A percentile compares a stretch with the other conserved stretches of the same genome.
phyloP scores from a whole-genome alignment of 768 basidiomycete species.

The Hygrophoropsis aurantiaca region DNA sequence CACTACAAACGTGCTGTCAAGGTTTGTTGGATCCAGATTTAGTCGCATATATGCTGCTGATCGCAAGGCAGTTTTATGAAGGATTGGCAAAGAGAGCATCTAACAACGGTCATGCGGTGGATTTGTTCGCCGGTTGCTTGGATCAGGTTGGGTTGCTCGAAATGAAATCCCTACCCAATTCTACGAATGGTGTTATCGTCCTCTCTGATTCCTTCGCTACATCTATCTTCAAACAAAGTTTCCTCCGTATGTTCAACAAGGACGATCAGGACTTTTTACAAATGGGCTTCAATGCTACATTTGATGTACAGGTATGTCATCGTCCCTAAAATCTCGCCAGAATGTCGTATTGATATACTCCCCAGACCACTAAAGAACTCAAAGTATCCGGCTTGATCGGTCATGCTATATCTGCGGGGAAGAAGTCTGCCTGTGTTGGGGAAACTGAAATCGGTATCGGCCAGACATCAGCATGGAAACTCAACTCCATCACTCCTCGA shows the following conservation, averaged over 20 bases:
- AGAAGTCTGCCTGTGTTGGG: constrained; percentile 94
- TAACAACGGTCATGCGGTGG: constrained; percentile 92
- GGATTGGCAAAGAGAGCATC: constrained; percentile 89
- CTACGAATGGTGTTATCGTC: constrained; percentile 95
- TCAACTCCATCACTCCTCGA: constrained; percentile 85
- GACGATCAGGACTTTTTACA: constrained; percentile 88
- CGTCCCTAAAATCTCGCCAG: background rate
- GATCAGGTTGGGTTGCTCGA: constrained; percentile 97
- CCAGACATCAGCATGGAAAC: constrained; percentile 97
- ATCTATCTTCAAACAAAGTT: constrained; percentile 98
- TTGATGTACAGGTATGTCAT: constrained; percentile 84
- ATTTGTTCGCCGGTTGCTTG: constrained; percentile 94
- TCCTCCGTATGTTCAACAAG: constrained; percentile 89
- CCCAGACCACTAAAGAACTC: constrained; percentile 94
- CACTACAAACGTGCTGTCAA: constrained; percentile 97
- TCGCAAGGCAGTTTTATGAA: constrained; percentile 83
- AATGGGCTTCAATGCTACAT: constrained; percentile 99
- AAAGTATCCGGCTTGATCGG: constrained; percentile 98
- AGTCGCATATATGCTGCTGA: constrained; percentile 3
- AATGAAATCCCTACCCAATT: constrained; percentile 95
- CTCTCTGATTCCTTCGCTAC: constrained; percentile 96
- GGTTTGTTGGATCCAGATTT: constrained; percentile 43
- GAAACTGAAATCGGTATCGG: constrained; percentile 99
- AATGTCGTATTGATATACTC: constrained; percentile 4
- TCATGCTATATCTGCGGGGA: constrained; percentile 95